Evolutionary conservation across 345 rosid species (phyloP), one percentile per base, ranked within the genome.

Genomic region (Aquilaria sinensis): DNA sequence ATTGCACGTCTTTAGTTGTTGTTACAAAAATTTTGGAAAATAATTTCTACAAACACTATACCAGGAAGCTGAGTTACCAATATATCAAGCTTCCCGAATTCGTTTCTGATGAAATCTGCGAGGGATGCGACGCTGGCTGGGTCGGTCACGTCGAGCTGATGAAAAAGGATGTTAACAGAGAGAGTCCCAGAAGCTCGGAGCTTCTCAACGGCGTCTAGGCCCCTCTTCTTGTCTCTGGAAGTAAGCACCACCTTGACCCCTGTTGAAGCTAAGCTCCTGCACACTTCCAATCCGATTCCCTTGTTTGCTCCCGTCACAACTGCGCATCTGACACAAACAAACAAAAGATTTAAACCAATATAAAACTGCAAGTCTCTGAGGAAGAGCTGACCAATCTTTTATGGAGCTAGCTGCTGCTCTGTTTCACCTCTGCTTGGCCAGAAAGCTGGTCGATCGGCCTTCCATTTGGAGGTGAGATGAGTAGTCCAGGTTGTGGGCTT

Each of bases 241-340:
- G 76, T 72, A 47, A 72, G 6, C 31, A 72, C 55, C 2, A 73
- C 72, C 23, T 13, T 49, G 50, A 73, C 9, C 62, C 69, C 76
- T n/a, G 63, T 41, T 5, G 65, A 68, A 15, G 63, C 70, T 55
- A 64, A 63, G 31, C 56, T 57, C 50, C 56, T 56, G 58, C 73
- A 70, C 32, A 74, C 67, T 51, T 71, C 83, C 46, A 71, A 63
- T 3, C 83, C 80, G 1, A 80, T 68, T 31, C 83, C 83, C 67
- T 66, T 71, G 66, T 73, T 66, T 60, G 62, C 78, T 46, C 83
- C 80, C 4, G 78, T 75, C 3, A 70, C 78, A 9, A 75, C 69
- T 37, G 83, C 80, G 47, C 51, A 65, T 73, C 83, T 73, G 56
- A 29, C 59, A 11, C 14, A 51, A 23, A 33, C 31, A 56, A 10